phyloP scores from a whole-genome alignment of 352 stramenopile species.

The Aphanomyces astaci region DNA sequence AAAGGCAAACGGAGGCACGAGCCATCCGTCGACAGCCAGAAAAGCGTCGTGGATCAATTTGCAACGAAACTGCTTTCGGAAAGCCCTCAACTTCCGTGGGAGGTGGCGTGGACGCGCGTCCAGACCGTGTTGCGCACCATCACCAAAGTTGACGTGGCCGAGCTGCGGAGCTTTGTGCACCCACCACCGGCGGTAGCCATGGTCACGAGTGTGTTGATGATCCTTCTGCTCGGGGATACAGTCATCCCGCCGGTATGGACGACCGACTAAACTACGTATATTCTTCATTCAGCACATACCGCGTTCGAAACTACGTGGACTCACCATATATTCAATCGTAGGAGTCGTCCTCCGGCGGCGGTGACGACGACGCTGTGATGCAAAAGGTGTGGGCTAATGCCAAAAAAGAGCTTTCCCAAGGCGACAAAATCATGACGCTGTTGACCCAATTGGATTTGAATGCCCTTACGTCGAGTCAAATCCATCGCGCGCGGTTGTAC shows the following conservation, averaged over 20 bases:
- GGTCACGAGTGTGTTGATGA: conserved; percentile 52
- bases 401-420: conserved; percentile 48
- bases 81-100: conserved; percentile 35
- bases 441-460: conserved; percentile 44
- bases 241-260: no score
- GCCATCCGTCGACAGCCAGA: background rate
- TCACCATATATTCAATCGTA: no score
- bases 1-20: conserved; percentile 4
- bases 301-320: no score
- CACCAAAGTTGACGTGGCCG: conserved; percentile 63
- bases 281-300: no score
- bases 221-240: conserved; percentile 43
- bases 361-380: background rate
- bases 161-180: conserved; percentile 74
- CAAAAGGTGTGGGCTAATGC: conserved; percentile 33
- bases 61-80: background rate
- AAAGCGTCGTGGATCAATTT: background rate
- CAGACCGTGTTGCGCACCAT: conserved; percentile 26
- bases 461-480: conserved; percentile 28
- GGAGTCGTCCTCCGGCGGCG: no score
- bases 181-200: conserved; percentile 70
- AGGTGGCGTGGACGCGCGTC: conserved; percentile 35
- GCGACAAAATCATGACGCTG: conserved; percentile 49
- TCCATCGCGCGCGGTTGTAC: conserved; percentile 39
- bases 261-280: no score